Evolutionary conservation across 1,284 basidiomycete genomes (phyloP).

Genomic region (Sphaerobolus stellatus): DNA sequence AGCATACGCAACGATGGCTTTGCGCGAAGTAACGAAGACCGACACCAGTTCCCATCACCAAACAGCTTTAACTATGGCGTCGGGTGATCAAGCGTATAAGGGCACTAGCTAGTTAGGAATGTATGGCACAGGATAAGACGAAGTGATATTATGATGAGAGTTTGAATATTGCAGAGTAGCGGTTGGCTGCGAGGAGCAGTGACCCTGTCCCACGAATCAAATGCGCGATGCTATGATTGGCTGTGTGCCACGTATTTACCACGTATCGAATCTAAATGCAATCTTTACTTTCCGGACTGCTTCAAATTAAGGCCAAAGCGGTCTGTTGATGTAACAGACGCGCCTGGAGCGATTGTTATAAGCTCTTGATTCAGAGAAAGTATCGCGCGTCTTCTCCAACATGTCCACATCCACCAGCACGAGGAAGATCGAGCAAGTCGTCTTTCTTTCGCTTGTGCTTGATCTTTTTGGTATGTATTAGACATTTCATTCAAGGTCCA

Average conservation of each 20-base stretch:
- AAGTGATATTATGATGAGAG: conserved; percentile 14
- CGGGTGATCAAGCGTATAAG: conserved; percentile 81
- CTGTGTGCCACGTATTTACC: neutral
- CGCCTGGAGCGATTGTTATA: neutral
- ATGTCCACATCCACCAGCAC: conserved; percentile 44
- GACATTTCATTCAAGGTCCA: neutral
- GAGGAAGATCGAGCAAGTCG: conserved; percentile 65
- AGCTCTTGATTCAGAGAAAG: neutral
- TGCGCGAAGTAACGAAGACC: conserved; percentile 89
- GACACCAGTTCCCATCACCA: conserved; percentile 90
- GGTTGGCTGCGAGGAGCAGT: neutral
- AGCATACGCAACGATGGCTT: conserved; percentile 94
- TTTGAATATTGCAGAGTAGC: neutral
- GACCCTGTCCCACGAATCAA: neutral
- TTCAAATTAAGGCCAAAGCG: too few species aligned
- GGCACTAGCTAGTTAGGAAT: conserved; percentile 38
- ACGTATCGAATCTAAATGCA: too few species aligned
- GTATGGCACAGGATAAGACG: conserved; percentile 28
- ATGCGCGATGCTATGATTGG: conserved; percentile 1
- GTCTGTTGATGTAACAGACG: conserved; percentile 1
- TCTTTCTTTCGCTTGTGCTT: conserved; percentile 79
- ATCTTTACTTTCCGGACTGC: too few species aligned
- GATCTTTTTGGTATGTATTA: conserved; percentile 70
- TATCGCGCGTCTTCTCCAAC: neutral
- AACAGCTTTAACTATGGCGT: conserved; percentile 71